Conservation (phyloP, 345 rosid species). For the Fremontodendron californicum region DNA sequence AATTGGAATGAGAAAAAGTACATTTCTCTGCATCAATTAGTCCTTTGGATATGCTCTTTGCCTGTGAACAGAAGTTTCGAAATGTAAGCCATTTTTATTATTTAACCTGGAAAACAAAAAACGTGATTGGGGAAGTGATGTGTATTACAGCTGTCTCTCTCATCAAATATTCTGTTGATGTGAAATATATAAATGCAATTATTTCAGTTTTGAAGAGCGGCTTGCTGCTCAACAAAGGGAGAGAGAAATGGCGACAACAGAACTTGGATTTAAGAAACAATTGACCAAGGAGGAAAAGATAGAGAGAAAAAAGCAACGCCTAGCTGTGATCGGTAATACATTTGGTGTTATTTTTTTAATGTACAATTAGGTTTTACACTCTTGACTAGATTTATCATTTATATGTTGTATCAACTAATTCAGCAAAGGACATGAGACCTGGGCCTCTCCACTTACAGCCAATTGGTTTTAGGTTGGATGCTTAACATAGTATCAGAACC, state of each 20-base stretch:
- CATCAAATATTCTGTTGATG: background rate
- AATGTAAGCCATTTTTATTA: background rate
- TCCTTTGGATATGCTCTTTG: background rate
- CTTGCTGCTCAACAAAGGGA: conserved; percentile 84
- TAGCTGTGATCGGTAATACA: conserved; percentile 83
- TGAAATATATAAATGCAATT: background rate
- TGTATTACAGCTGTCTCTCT: background rate
- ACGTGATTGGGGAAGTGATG: background rate
- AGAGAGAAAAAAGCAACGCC: conserved; percentile 89
- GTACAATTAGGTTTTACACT: background rate
- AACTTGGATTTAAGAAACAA: conserved; percentile 88
- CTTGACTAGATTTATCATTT: background rate
- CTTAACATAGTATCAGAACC: too few relatives aligned
- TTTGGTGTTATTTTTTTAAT: background rate
- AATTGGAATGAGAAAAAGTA: background rate
- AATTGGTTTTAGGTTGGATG: too few relatives aligned
- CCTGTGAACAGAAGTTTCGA: background rate
- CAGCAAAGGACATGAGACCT: background rate
- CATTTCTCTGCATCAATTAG: background rate
- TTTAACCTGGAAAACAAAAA: background rate
- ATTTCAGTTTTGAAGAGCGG: conserved; percentile 85
- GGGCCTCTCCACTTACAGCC: too few relatives aligned
- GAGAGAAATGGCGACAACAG: conserved; percentile 63
- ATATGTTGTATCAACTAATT: background rate
- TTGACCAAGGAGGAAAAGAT: conserved; percentile 79